A percentile compares a stretch with the other conserved stretches of the same genome.
phyloP scores from a whole-genome alignment of 495 filamentous ascomycete genomes.

The Neurospora sp. region DNA sequence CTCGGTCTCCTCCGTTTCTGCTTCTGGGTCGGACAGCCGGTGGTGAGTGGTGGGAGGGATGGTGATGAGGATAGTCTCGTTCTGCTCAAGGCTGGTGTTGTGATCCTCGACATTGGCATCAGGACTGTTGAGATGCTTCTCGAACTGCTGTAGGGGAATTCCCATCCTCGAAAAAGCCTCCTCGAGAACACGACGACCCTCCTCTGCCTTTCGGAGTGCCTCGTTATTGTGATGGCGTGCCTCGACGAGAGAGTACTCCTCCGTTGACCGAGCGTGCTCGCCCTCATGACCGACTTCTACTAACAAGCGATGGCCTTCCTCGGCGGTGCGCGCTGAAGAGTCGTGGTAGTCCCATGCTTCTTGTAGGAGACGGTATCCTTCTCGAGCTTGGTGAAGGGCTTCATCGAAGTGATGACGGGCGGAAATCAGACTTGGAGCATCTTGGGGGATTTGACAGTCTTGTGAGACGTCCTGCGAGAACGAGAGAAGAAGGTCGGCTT shows the following conservation, averaged over 20 bases:
- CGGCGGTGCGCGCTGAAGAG: neutral
- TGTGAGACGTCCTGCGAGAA: neutral
- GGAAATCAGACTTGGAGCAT: neutral
- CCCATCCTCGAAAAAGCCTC: neutral
- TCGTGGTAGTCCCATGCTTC: neutral
- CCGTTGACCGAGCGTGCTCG: rapidly evolving
- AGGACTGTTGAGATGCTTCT: neutral
- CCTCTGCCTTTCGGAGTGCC: neutral
- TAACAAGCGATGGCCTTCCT: neutral
- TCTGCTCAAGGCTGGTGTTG: neutral
- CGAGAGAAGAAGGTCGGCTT: neutral
- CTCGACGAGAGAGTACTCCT: neutral
- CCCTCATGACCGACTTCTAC: neutral
- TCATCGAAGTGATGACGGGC: neutral
- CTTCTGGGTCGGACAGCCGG: neutral
- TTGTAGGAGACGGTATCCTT: neutral
- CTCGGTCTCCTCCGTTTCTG: neutral
- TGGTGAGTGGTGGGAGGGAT: neutral
- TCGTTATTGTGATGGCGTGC: neutral
- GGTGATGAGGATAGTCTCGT: neutral
- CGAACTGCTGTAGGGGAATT: neutral
- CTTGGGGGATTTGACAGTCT: neutral
- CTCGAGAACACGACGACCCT: neutral
- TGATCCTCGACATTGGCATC: neutral
- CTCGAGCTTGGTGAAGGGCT: neutral